These are phyloP conservation scores for Toxicodendron radicans DNA, from an alignment of 345 rosid genomes.

Conservation along the genomic window DNA sequence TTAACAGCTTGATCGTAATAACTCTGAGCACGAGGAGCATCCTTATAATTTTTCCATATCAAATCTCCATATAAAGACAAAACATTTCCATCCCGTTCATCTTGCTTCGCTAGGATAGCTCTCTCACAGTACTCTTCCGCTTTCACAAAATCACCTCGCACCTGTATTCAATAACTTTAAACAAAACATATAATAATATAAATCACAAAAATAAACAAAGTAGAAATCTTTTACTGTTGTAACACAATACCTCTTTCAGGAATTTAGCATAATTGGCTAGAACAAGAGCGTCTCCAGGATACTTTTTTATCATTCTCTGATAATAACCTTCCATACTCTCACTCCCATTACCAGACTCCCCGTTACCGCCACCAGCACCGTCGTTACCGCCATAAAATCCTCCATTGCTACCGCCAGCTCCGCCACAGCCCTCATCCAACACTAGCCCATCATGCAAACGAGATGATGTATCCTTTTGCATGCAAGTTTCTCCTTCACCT, in stretches of 20 bases:
- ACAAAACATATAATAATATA: neutral
- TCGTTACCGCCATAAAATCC: conserved; percentile 1
- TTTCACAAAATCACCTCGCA: conserved; percentile 35
- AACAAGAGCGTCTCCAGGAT: conserved; percentile 47
- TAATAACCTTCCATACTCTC: conserved; percentile 45
- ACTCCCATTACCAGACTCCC: conserved; percentile 26
- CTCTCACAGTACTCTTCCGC: conserved; percentile 52
- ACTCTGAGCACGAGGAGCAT: conserved; percentile 42
- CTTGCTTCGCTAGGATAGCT: conserved; percentile 39
- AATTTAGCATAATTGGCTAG: conserved; percentile 57
- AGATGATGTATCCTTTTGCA: conserved; percentile 2
- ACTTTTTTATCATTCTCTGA: conserved; percentile 38
- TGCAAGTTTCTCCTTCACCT: conserved; percentile 14
- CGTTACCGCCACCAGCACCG: conserved; percentile 12
- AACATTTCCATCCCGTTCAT: conserved; percentile 36
- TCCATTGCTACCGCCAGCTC: neutral
- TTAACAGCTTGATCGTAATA: conserved; percentile 51
- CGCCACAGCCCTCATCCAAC: conserved; percentile 7
- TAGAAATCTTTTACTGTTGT: too few relatives aligned
- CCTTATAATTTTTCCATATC: conserved; percentile 49
- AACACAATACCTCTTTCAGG: conserved; percentile 46
- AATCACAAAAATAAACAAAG: neutral
- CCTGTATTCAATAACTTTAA: conserved; percentile 21
- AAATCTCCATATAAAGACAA: conserved; percentile 52
- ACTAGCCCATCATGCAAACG: conserved; percentile 7